Percentiles rank a stretch among this genome's conserved stretches.
These are phyloP conservation scores for Nannizziopsis arthrosporioides DNA, from an alignment of 2,329 filamentous ascomycete genomes.

Conservation along the genomic window DNA sequence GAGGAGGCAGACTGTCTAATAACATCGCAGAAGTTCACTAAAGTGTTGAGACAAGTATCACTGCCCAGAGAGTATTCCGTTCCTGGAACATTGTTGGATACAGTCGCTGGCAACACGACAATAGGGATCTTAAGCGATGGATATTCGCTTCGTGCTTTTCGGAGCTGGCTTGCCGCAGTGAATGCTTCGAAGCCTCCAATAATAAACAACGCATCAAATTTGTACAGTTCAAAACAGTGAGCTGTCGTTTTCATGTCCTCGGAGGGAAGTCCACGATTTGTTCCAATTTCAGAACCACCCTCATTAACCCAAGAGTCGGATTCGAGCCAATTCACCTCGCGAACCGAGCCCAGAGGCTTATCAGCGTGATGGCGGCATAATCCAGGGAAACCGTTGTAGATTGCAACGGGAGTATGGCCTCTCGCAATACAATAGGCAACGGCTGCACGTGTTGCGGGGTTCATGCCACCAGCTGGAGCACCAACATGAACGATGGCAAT, in stretches of 20 bases:
- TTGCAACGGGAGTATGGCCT: constrained; percentile 84
- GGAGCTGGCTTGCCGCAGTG: constrained; percentile 77
- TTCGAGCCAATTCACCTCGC: constrained; percentile 82
- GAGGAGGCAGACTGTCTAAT: constrained; percentile 96
- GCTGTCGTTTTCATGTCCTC: constrained; percentile 80
- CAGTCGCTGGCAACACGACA: constrained; percentile 83
- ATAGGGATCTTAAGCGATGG: constrained; percentile 86
- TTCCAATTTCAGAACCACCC: constrained; percentile 94
- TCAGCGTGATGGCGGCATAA: constrained; percentile 84
- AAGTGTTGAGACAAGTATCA: constrained; percentile 89
- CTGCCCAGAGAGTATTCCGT: constrained; percentile 95
- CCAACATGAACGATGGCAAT: constrained; percentile 96
- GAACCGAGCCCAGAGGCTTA: constrained; percentile 67
- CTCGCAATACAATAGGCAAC: constrained; percentile 85
- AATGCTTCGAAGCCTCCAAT: constrained; percentile 96
- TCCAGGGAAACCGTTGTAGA: constrained; percentile 94
- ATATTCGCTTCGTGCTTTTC: constrained; percentile 65
- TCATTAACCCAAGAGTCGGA: constrained; percentile 92
- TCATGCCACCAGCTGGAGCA: constrained; percentile 95
- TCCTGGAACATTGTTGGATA: constrained; percentile 96
- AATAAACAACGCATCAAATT: constrained; percentile 82
- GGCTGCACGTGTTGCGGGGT: constrained; percentile 83
- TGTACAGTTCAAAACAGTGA: constrained; percentile 69
- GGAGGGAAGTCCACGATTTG: constrained; percentile 81
- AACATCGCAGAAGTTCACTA: constrained; percentile 91